Evolutionary conservation across 2,329 filamentous ascomycete genomes (phyloP).

Genomic region (Pseudogymnoascus sp.): DNA sequence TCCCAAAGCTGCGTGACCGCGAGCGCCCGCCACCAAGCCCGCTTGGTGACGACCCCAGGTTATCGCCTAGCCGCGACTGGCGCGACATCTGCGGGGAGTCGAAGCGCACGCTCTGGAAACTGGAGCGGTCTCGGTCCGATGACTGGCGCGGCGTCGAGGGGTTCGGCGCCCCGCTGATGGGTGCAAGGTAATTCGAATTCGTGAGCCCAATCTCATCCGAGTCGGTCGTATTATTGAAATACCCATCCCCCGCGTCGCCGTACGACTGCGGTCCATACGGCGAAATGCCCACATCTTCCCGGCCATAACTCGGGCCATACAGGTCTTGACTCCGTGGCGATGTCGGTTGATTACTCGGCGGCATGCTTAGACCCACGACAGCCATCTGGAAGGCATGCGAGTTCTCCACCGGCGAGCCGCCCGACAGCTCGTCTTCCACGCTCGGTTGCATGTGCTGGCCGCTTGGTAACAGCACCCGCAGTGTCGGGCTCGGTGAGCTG

Average conservation of each 20-base stretch:
- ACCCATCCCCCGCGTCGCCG: conserved; percentile 22
- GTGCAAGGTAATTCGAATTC: conserved; percentile 44
- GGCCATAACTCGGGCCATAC: conserved; percentile 25
- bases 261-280: conserved; percentile 20
- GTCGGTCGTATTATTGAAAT: conserved; percentile 32
- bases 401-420: conserved; percentile 23
- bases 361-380: neutral
- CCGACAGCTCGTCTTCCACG: conserved; percentile 17
- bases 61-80: conserved; percentile 36
- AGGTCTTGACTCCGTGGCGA: conserved; percentile 23
- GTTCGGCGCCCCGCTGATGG: conserved; percentile 40
- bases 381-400: conserved; percentile 26
- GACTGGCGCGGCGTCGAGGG: conserved; percentile 32
- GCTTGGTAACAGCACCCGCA: conserved; percentile 13
- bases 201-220: conserved; percentile 54
- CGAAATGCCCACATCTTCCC: conserved; percentile 18
- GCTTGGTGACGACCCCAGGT: conserved; percentile 40
- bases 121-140: conserved; percentile 36
- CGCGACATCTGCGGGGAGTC: conserved; percentile 30
- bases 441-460: conserved; percentile 11
- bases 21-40: conserved; percentile 28
- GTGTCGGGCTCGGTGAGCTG: conserved; percentile 21
- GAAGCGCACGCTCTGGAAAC: conserved; percentile 47
- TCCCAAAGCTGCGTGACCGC: conserved; percentile 49
- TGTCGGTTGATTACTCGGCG: conserved; percentile 17